Conservation (phyloP, 2,329 filamentous ascomycete species). For the Ascochyta pisi region DNA sequence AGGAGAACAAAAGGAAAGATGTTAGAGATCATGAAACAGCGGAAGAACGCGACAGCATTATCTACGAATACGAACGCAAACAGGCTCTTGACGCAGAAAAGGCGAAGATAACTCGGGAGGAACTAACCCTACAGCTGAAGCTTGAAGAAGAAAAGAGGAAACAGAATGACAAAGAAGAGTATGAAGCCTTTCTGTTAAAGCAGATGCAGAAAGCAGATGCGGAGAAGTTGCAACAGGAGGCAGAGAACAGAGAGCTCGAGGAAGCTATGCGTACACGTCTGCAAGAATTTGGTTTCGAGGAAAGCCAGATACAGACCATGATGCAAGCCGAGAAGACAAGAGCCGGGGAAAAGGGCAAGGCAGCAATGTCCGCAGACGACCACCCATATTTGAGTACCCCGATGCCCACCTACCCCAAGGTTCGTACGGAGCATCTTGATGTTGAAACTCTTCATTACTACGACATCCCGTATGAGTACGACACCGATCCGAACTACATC, state of each 20-base stretch:
- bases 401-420: conserved; percentile 56
- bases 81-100: conserved; percentile 45
- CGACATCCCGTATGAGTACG: conserved; percentile 56
- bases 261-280: conserved; percentile 55
- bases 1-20: conserved; percentile 36
- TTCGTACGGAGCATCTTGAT: conserved; percentile 54
- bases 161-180: conserved; percentile 52
- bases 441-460: conserved; percentile 58
- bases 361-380: conserved; percentile 38
- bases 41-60: conserved; percentile 41
- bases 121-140: too few species aligned
- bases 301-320: conserved; percentile 57
- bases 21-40: conserved; percentile 43
- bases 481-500: conserved; percentile 56
- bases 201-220: conserved; percentile 52
- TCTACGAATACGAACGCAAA: conserved; percentile 47
- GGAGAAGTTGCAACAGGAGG: conserved; percentile 48
- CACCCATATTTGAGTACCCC: conserved; percentile 41
- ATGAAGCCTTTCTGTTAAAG: conserved; percentile 49
- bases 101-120: too few species aligned
- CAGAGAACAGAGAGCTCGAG: conserved; percentile 52
- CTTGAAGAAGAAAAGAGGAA: conserved; percentile 38
- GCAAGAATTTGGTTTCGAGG: conserved; percentile 54
- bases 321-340: conserved; percentile 55
- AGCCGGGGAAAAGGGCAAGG: conserved; percentile 35